Percentiles rank a stretch among this genome's conserved stretches.
phyloP scores from a whole-genome alignment of 805 yeast species.

The Pichia membranifaciens region DNA sequence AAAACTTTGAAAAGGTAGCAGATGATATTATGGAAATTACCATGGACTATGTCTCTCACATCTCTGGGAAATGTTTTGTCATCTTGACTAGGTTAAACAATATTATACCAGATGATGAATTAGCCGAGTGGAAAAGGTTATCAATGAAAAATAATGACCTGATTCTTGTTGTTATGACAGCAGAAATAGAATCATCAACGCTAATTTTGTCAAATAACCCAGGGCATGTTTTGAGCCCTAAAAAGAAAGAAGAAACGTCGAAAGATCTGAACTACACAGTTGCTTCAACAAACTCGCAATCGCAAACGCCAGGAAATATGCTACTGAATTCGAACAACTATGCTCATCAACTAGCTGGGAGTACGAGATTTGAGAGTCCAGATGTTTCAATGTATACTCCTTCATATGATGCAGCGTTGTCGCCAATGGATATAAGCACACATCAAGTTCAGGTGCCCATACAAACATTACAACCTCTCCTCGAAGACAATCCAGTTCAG shows the following conservation, averaged over 20 bases:
- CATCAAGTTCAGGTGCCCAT: slow-evolving; percentile 10
- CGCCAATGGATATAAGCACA: slow-evolving; percentile 22
- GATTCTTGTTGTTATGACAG: slow-evolving; percentile 64
- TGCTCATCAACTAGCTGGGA: slow-evolving; percentile 7
- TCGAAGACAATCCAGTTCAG: slow-evolving; percentile 4
- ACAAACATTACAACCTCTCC: slow-evolving; percentile 7
- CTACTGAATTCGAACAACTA: slow-evolving; percentile 4
- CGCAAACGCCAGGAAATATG: slow-evolving; percentile 14
- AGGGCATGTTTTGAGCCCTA: slow-evolving; percentile 3
- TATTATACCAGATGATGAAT: slow-evolving; percentile 74
- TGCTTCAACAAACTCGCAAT: slow-evolving; percentile 26
- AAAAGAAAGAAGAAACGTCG: slow-evolving; percentile 15
- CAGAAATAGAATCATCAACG: slow-evolving; percentile 51
- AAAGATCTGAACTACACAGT: slow-evolving; percentile 23
- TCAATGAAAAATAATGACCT: slow-evolving; percentile 52
- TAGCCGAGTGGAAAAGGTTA: slow-evolving; percentile 71
- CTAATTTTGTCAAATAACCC: slow-evolving; percentile 26
- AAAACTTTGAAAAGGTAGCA: slow-evolving; percentile 49
- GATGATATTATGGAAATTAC: slow-evolving; percentile 65
- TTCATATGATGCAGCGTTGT: slow-evolving; percentile 23
- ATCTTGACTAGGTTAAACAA: slow-evolving; percentile 67
- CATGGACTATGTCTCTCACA: slow-evolving; percentile 33
- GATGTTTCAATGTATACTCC: slow-evolving; percentile 25
- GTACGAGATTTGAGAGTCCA: slow-evolving; percentile 25
- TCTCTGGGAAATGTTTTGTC: slow-evolving; percentile 52